Base-by-base conservation (phyloP, 1,284 basidiomycete genomes). In the Cystobasidiaceae sp. region DNA sequence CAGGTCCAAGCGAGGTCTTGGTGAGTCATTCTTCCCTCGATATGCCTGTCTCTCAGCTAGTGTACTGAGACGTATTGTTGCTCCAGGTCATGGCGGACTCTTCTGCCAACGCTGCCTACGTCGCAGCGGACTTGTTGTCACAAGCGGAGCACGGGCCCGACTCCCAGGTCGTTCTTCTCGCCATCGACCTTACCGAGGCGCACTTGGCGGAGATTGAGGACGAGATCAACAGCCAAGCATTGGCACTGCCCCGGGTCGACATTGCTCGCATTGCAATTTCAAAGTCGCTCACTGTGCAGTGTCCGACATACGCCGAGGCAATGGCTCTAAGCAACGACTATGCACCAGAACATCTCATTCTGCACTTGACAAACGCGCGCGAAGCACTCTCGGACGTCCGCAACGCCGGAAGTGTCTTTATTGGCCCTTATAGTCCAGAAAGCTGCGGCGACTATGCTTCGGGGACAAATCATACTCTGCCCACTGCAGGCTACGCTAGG, bases 81-180 rank as follows among this genome's bases (percentile, higher is more conserved):
- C 21, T 17, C 54, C 70, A 93, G 90, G 90, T 97, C 65, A 90
- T 98, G 69, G 93, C 93, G 34, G 96, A 98, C 77, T 79, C 85
- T 66, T 86, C 87, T 2, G 86, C 88, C 68, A 86, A 90, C 73
- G 86, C 94, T 0, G 85, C 86, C 2, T 97, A 96, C 72, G 92
- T 98, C 41, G 96, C 96, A 13, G 92, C 93, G 3, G 96, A 99
- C 76, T 83, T 99, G 25, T 83, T 98, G 27, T 94, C 91, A 3
- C 96, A 99, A 80, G 96, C 96, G 15, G 93, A 99, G 77, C 96
- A 98, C 76, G 96, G 96, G 43, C 84, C 93, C 33, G 96, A 99
- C 79, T 97, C 93, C 8, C 94, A 98, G 77, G 96, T 98, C 60
- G 90, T 98, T 49, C 83, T 98, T 55, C 86, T 98, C 60, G 84